Evolutionary conservation across 805 yeast genomes (phyloP).

Genomic region (Wickerhamiella allomyrinae): DNA sequence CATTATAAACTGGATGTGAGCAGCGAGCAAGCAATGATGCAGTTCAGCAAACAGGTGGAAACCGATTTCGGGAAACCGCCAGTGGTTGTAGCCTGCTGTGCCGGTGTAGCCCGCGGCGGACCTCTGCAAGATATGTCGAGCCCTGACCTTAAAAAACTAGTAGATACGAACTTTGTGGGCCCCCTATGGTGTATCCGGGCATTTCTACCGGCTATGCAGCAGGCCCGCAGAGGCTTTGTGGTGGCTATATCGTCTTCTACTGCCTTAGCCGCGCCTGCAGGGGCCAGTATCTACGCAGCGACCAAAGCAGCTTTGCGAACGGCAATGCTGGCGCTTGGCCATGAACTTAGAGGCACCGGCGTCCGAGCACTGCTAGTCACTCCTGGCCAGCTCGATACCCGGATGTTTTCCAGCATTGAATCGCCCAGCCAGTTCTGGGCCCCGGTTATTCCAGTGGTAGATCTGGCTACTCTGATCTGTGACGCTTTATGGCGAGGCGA

Average conservation of each 20-base stretch:
- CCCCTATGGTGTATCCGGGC: conserved; percentile 49
- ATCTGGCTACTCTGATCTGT: conserved; percentile 44
- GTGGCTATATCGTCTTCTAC: conserved; percentile 63
- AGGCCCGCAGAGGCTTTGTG: conserved; percentile 43
- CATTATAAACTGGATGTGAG: conserved; percentile 9
- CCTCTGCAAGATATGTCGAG: conserved; percentile 18
- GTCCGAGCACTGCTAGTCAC: conserved; percentile 59
- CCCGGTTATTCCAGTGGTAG: conserved; percentile 52
- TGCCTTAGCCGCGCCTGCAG: conserved; percentile 66
- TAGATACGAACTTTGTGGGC: conserved; percentile 49
- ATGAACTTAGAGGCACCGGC: conserved; percentile 38
- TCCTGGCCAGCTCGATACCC: conserved; percentile 66
- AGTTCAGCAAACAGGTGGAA: conserved; percentile 53
- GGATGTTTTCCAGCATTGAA: conserved; percentile 48
- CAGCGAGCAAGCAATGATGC: conserved; percentile 28
- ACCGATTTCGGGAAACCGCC: conserved; percentile 67
- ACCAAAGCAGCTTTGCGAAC: conserved; percentile 67
- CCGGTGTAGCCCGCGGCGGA: conserved; percentile 74
- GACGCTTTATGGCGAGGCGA: conserved; percentile 11
- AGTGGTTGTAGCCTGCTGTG: conserved; percentile 71
- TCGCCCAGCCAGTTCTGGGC: conserved; percentile 60
- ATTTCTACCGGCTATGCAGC: conserved; percentile 50
- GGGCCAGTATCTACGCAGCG: conserved; percentile 60
- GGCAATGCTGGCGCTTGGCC: conserved; percentile 53
- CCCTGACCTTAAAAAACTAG: conserved; percentile 36